Evolutionary conservation across 2,329 filamentous ascomycete genomes (phyloP).

Genomic region (Leptographium wingfieldii): DNA sequence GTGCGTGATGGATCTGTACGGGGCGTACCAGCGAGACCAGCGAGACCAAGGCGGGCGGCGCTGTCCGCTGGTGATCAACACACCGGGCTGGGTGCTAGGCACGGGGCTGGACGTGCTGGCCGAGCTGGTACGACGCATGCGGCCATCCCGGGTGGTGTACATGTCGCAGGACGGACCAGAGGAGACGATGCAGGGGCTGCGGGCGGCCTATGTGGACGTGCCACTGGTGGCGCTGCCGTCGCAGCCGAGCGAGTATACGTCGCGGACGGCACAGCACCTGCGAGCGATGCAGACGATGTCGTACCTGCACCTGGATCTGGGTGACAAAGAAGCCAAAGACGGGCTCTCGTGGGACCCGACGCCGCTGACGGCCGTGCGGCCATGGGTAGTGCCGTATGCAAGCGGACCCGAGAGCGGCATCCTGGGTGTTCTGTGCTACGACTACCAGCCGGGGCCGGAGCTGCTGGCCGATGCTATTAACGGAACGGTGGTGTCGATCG

Average conservation of each 20-base stretch:
- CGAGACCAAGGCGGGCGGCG: constrained; percentile 23
- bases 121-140: constrained; percentile 39
- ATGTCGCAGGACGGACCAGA: constrained; percentile 51
- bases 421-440: constrained; percentile 54
- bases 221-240: constrained; percentile 44
- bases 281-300: constrained; percentile 67
- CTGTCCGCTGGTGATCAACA: constrained; percentile 57
- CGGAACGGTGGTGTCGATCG: constrained; percentile 56
- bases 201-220: constrained; percentile 27
- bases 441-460: constrained; percentile 45
- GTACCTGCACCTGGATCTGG: constrained; percentile 52
- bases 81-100: constrained; percentile 60
- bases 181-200: constrained; percentile 42
- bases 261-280: constrained; percentile 51
- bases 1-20: constrained; percentile 50
- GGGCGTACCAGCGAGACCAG: constrained; percentile 37
- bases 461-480: constrained; percentile 54
- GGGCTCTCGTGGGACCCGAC: constrained; percentile 33
- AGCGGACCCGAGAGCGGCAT: constrained; percentile 36
- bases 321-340: background rate
- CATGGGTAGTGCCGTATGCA: constrained; percentile 50
- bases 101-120: constrained; percentile 54
- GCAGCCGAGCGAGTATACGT: constrained; percentile 39
- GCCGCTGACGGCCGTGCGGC: constrained; percentile 43
- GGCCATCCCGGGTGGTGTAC: constrained; percentile 52